Conservation (phyloP, 306 rosid genomes). For the Dicorynia guianensis region DNA sequence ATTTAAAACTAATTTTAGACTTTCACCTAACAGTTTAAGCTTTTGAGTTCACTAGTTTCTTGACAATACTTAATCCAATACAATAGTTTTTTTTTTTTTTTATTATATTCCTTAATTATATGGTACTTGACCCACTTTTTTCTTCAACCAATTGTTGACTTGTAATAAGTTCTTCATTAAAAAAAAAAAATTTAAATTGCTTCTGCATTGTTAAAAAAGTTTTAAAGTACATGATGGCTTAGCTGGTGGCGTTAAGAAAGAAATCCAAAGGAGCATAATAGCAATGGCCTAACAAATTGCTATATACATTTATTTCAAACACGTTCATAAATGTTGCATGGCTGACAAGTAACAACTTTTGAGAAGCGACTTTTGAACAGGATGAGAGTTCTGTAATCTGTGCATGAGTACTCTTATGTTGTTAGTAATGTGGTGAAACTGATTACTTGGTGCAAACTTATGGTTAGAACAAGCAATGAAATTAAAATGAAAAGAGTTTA, state of each 20-base stretch:
- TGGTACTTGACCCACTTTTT: neutral
- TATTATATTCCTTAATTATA: neutral
- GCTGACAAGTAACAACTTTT: neutral
- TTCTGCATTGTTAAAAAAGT: neutral
- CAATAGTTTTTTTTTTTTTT: no score
- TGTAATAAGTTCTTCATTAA: neutral
- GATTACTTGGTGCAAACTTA: conserved; percentile 14
- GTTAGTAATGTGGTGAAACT: neutral
- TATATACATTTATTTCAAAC: neutral
- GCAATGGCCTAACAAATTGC: neutral
- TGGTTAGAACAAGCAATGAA: conserved; percentile 16
- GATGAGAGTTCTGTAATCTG: conserved; percentile 6
- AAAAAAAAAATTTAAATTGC: neutral
- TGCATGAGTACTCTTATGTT: conserved; percentile 27
- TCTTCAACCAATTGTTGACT: neutral
- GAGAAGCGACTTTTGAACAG: conserved; percentile 16
- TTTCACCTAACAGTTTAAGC: no score
- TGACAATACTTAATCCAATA: neutral
- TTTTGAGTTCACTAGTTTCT: no score
- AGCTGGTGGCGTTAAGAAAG: conserved; percentile 18
- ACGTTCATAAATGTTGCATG: conserved; percentile 15
- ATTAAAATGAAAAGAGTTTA: conserved; percentile 7
- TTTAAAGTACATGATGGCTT: conserved; percentile 9
- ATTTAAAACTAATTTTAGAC: no score
- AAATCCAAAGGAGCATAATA: conserved; percentile 18